Conservation (phyloP, 768 basidiomycete species). For the Hygrophoropsis aurantiaca region DNA sequence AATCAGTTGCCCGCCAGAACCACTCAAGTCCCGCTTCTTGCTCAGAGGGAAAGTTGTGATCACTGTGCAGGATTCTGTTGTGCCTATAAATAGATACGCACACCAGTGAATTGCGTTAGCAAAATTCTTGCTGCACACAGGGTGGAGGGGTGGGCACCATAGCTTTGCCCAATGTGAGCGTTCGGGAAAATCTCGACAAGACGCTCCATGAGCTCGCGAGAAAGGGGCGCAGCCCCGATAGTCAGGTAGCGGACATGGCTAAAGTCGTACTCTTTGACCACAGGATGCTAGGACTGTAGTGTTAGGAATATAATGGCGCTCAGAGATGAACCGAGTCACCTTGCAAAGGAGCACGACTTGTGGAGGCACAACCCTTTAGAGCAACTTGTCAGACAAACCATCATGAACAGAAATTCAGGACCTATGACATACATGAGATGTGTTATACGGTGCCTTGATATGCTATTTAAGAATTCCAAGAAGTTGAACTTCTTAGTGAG, state of each 20-base stretch:
- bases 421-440: slow-evolving; percentile 45
- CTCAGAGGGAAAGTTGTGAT: slow-evolving; percentile 46
- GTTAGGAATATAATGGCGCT: neutral
- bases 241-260: slow-evolving; percentile 37
- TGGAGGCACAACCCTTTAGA: slow-evolving; percentile 49
- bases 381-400: neutral
- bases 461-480: slow-evolving; percentile 43
- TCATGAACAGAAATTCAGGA: neutral
- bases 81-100: slow-evolving; percentile 39
- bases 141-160: slow-evolving; percentile 43
- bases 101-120: neutral
- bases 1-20: slow-evolving; percentile 57
- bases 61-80: slow-evolving; percentile 63
- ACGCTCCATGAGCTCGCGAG: slow-evolving; percentile 47
- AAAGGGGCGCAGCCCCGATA: slow-evolving; percentile 60
- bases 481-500: slow-evolving; percentile 43
- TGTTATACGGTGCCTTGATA: slow-evolving; percentile 44
- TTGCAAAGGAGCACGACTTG: slow-evolving; percentile 52
- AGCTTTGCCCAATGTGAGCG: slow-evolving; percentile 58
- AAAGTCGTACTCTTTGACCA: slow-evolving; percentile 38
- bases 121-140: too few relatives aligned
- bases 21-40: slow-evolving; percentile 46
- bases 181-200: slow-evolving; percentile 47
- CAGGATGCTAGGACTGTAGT: slow-evolving; percentile 32
- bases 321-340: slow-evolving; percentile 23